phyloP scores from a whole-genome alignment of 169 alveolate genomes.

The Sarcocystis neurona region DNA sequence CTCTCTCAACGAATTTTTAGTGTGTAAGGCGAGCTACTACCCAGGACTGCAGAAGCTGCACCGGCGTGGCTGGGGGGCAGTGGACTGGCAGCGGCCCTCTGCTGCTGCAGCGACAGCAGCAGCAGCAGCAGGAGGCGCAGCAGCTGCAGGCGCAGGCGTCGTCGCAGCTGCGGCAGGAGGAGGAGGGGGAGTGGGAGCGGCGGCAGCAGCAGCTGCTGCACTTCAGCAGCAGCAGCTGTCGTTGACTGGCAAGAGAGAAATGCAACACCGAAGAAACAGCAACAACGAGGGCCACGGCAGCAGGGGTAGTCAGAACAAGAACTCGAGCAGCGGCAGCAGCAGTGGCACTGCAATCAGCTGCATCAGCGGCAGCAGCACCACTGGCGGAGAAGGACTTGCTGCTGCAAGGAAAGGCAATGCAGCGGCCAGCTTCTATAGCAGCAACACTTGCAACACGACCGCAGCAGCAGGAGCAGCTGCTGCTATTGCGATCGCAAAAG shows the following conservation, averaged over 20 bases:
- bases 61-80: slow-evolving; percentile 18
- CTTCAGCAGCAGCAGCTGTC: no score
- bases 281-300: background rate
- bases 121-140: no score
- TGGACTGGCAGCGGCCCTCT: slow-evolving; percentile 23
- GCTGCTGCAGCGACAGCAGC: no score
- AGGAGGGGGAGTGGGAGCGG: background rate
- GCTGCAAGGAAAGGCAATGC: background rate
- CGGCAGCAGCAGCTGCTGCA: no score
- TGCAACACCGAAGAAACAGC: background rate
- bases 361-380: no score
- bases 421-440: no score
- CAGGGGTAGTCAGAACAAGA: no score
- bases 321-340: no score
- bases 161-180: background rate
- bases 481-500: no score
- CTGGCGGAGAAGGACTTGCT: background rate
- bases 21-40: background rate
- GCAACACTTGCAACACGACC: no score
- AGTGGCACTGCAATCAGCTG: no score
- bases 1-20: slow-evolving; percentile 8
- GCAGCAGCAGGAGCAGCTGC: no score
- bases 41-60: slow-evolving; percentile 47
- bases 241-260: background rate
- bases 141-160: background rate